Conservation (phyloP, 202 grass and related monocot genomes). For the Bolboschoenoplectus hybrid region DNA sequence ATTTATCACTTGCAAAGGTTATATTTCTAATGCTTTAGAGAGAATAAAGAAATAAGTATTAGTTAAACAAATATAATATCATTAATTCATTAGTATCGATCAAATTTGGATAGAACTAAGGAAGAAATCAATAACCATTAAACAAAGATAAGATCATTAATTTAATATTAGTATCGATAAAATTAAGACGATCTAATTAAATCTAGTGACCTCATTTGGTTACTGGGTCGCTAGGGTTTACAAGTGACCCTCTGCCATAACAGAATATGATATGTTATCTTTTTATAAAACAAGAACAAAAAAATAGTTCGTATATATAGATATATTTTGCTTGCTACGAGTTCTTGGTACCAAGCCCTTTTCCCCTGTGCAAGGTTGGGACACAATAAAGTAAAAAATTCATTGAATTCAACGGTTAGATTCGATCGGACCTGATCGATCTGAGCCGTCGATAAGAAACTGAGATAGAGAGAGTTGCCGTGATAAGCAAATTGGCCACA, state of each 20-base stretch:
- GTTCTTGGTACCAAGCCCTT: conserved; percentile 7
- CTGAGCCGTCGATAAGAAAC: background rate
- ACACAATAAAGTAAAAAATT: background rate
- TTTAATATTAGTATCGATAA: background rate
- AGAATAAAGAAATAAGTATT: background rate
- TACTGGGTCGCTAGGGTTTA: conserved; percentile 49
- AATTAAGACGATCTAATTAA: conserved; percentile 14
- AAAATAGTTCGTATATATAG: background rate
- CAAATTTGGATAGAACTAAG: background rate
- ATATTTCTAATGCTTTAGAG: background rate
- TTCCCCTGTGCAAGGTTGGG: background rate
- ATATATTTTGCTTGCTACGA: background rate
- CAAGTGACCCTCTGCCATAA: conserved; percentile 55
- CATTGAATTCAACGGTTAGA: background rate
- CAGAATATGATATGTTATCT: conserved; percentile 69
- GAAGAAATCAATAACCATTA: background rate
- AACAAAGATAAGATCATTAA: background rate
- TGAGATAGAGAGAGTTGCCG: background rate
- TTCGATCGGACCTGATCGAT: background rate
- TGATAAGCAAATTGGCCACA: background rate
- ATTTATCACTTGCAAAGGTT: background rate
- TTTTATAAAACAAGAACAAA: conserved; percentile 40
- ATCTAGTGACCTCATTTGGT: conserved; percentile 45
- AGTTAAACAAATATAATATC: background rate
- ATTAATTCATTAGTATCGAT: background rate